Evolutionary conservation across 805 yeast genomes (phyloP), one percentile per base, ranked within the genome.

Genomic region (Scheffersomyces amazonensis): DNA sequence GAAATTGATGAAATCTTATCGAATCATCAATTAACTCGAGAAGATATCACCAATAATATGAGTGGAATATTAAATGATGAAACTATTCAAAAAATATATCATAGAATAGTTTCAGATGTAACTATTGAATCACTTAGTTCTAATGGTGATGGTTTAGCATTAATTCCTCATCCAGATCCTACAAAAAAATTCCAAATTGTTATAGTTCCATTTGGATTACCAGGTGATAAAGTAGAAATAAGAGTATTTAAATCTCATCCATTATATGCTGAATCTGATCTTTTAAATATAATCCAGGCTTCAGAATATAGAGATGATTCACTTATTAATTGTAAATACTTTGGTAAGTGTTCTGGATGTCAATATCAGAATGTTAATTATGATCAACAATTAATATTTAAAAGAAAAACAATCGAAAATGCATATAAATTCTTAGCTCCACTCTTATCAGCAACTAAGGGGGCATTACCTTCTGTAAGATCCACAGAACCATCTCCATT

Each of bases 301-400:
- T 63, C 43, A 50, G 67, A 45, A 3, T 56, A 48, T 32, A 64
- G 77, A 53, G 71, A 87, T 43, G 82, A 85, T 49, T 56, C 66
- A 5, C 70, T 85, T 36, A 78, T 83, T 40, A 75, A 75, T 47
- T 88, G 96, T 64, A 73, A 77, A 46, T 93, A 93, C 64, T 93
- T 91, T 64, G 96, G 96, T 11, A 78, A 79, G 46, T 90, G 97
- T 59, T 87, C 96, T 1, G 98, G 98, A 3, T 90, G 98, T 60
- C 98, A 93, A 64, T 88, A 81, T 56, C 98, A 93, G 58, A 80
- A 80, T 58, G 65, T 89, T 23, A 70, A 76, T 2, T 93, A 93
- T 57, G 73, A 72, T 1, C 71, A 80, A 30, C 98, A 91, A 63
- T 68, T 93, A 37, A 64, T 61, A 36, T 72, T 85, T 54, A 93